phyloP scores from a whole-genome alignment of 2,329 filamentous ascomycete species.

The Fusarium subglutinans region DNA sequence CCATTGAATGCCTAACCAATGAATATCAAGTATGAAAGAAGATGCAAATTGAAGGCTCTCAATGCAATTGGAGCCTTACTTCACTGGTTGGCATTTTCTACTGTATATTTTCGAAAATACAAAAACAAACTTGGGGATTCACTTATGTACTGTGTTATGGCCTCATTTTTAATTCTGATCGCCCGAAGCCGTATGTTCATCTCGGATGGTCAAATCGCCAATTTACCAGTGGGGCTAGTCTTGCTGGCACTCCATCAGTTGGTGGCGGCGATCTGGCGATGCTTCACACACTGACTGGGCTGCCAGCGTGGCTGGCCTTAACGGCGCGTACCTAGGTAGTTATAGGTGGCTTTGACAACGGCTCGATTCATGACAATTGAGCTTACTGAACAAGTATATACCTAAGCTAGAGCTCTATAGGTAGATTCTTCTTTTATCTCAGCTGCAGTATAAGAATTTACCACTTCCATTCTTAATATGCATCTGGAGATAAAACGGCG shows the following conservation, averaged over 20 bases:
- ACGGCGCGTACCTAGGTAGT: not conserved
- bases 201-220: conserved; percentile 27
- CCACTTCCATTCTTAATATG: not conserved
- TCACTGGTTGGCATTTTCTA: not conserved
- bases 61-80: not conserved
- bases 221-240: conserved; percentile 18
- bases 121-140: not conserved
- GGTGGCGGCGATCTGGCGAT: conserved; percentile 16
- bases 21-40: not conserved
- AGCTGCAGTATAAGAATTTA: not conserved
- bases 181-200: conserved; percentile 14
- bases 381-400: not conserved
- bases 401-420: not conserved
- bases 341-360: not conserved
- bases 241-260: conserved; percentile 18
- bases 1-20: not conserved
- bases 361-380: not conserved
- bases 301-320: conserved; percentile 32
- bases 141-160: not conserved
- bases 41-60: not conserved
- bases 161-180: conserved; percentile 27
- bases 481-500: not conserved
- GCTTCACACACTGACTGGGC: not conserved
- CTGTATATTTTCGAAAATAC: not conserved
- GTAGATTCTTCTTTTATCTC: not conserved